These are phyloP conservation scores for Metarhizium humberi DNA, from an alignment of 2,329 filamentous ascomycete genomes.

Conservation along the genomic window DNA sequence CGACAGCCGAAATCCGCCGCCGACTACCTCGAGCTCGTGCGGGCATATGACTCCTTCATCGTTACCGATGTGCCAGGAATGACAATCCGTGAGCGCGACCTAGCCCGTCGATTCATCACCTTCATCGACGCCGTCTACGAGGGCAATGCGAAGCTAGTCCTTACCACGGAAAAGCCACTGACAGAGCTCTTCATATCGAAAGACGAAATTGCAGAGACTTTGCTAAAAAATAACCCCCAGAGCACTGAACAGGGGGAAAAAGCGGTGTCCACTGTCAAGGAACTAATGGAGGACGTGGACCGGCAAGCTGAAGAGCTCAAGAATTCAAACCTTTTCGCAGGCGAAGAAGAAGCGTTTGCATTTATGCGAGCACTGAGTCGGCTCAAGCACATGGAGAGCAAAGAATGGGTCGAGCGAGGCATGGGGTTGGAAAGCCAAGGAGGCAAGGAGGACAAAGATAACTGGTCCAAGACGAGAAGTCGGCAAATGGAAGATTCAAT, in stretches of 20 bases:
- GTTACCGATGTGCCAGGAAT: conserved; percentile 88
- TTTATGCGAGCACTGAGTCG: conserved; percentile 83
- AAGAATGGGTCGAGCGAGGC: conserved; percentile 86
- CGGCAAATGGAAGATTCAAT: conserved; percentile 60
- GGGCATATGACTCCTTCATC: conserved; percentile 85
- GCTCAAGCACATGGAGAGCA: conserved; percentile 85
- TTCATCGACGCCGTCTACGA: conserved; percentile 98
- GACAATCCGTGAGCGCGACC: conserved; percentile 76
- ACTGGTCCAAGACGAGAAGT: conserved; percentile 56
- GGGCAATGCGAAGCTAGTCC: conserved; percentile 81
- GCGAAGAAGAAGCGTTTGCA: conserved; percentile 93
- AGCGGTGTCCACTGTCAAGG: conserved; percentile 31
- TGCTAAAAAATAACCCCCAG: conserved; percentile 39
- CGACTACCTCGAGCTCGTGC: conserved; percentile 87
- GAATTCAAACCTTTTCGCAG: conserved; percentile 77
- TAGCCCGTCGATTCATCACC: conserved; percentile 89
- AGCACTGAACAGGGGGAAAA: conserved; percentile 11
- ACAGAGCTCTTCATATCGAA: conserved; percentile 76
- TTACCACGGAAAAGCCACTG: conserved; percentile 81
- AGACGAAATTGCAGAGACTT: conserved; percentile 52
- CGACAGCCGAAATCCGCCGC: conserved; percentile 82
- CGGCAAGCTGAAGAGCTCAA: conserved; percentile 79
- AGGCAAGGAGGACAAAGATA: conserved; percentile 55
- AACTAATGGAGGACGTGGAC: conserved; percentile 83
- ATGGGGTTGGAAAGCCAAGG: conserved; percentile 56